These are phyloP conservation scores for Solanum infundibuliforme DNA, from an alignment of 257 asterid genomes.

Conservation along the genomic window DNA sequence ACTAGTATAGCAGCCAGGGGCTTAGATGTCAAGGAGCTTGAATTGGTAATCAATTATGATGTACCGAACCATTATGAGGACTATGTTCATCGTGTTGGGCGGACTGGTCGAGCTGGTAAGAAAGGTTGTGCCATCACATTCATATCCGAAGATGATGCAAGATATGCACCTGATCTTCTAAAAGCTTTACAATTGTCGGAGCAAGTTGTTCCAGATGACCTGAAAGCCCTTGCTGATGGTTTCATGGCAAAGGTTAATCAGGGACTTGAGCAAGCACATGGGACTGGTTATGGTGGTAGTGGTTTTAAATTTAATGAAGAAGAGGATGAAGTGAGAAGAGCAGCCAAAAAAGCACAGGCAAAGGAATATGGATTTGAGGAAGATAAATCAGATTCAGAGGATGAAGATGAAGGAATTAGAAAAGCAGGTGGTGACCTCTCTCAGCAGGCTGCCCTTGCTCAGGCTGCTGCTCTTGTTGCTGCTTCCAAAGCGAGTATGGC, in stretches of 20 bases:
- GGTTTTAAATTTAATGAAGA: slow-evolving; percentile 87
- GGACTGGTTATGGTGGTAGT: slow-evolving; percentile 88
- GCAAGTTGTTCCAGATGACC: slow-evolving; percentile 77
- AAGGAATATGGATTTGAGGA: slow-evolving; percentile 79
- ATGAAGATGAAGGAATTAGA: slow-evolving; percentile 66
- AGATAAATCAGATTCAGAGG: slow-evolving; percentile 87
- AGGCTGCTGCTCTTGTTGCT: slow-evolving; percentile 56
- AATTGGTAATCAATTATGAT: slow-evolving; percentile 71
- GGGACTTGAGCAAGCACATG: slow-evolving; percentile 82
- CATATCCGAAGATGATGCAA: slow-evolving; percentile 70
- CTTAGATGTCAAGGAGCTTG: slow-evolving; percentile 87
- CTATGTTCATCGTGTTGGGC: slow-evolving; percentile 92
- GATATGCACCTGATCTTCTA: slow-evolving; percentile 77
- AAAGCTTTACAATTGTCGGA: slow-evolving; percentile 76
- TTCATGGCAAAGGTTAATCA: slow-evolving; percentile 78
- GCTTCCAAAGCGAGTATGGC: slow-evolving; percentile 24
- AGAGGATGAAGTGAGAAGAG: slow-evolving; percentile 83
- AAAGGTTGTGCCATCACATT: slow-evolving; percentile 86
- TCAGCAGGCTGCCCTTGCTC: slow-evolving; percentile 46
- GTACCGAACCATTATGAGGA: slow-evolving; percentile 90
- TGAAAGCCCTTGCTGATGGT: slow-evolving; percentile 65
- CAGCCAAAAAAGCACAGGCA: slow-evolving; percentile 91
- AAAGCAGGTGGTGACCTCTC: slow-evolving; percentile 69
- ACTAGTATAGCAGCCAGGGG: slow-evolving; percentile 92
- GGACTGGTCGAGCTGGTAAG: slow-evolving; percentile 88